Evolutionary conservation across 139 green algal species (phyloP).

Genomic region (Spirogloea muscicola): DNA sequence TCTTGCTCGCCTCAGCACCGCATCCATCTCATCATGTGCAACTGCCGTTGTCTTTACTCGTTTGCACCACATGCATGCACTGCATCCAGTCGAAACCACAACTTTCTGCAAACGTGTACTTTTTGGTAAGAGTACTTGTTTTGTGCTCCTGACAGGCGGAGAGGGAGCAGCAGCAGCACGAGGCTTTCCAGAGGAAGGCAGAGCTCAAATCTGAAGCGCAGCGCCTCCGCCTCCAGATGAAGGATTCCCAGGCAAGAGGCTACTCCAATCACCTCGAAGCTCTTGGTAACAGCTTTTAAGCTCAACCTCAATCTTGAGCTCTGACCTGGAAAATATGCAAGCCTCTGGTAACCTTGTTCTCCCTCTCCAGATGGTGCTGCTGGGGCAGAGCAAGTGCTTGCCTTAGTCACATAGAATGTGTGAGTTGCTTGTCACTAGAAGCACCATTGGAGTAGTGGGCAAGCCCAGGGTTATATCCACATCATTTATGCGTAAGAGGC

Average conservation of each 20-base stretch:
- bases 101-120: neutral
- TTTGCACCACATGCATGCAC: neutral
- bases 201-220: constrained; percentile 33
- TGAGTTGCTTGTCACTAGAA: too few relatives aligned
- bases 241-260: constrained; percentile 9
- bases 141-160: constrained; percentile 20
- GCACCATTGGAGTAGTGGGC: too few relatives aligned
- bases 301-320: too few relatives aligned
- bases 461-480: too few relatives aligned
- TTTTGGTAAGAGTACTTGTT: neutral
- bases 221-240: constrained; percentile 17
- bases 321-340: too few relatives aligned
- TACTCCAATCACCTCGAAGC: too few relatives aligned
- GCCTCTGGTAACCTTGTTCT: too few relatives aligned
- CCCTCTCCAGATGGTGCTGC: too few relatives aligned
- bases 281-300: too few relatives aligned
- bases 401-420: too few relatives aligned
- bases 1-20: neutral
- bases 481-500: too few relatives aligned
- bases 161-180: constrained; percentile 5
- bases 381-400: too few relatives aligned
- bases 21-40: neutral
- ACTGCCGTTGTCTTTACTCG: neutral
- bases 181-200: constrained; percentile 33
- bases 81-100: neutral